phyloP scores from a whole-genome alignment of 2,329 filamentous ascomycete genomes.

The Fusarium guadeloupense region DNA sequence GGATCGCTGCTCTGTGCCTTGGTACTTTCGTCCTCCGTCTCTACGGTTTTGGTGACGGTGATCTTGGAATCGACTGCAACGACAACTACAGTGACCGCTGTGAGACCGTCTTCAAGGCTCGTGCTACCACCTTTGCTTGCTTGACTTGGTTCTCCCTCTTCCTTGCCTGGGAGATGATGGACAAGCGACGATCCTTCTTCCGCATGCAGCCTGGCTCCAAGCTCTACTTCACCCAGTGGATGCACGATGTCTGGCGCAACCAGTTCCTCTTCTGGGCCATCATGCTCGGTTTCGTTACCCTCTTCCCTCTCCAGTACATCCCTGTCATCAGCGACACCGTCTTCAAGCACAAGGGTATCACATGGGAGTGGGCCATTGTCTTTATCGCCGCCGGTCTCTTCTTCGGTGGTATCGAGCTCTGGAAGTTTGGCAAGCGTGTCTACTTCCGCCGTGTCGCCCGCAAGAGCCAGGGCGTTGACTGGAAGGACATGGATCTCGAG shows the following conservation, averaged over 20 bases:
- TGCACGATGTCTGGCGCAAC: conserved; percentile 74
- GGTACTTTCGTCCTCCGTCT: conserved; percentile 70
- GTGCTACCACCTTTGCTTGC: conserved; percentile 77
- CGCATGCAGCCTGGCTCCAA: conserved; percentile 72
- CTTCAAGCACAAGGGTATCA: conserved; percentile 69
- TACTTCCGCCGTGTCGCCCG: conserved; percentile 46
- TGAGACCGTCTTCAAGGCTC: conserved; percentile 73
- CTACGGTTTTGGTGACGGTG: conserved; percentile 69
- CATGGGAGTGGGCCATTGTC: conserved; percentile 71
- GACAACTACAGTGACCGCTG: conserved; percentile 63
- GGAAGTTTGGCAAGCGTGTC: conserved; percentile 67
- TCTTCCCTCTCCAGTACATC: conserved; percentile 66
- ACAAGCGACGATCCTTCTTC: conserved; percentile 78
- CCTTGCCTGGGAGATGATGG: conserved; percentile 81
- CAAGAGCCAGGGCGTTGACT: conserved; percentile 41
- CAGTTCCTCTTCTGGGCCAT: conserved; percentile 76
- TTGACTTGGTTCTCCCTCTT: conserved; percentile 81
- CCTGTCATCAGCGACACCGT: conserved; percentile 67
- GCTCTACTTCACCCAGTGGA: conserved; percentile 72
- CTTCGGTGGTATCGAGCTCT: conserved; percentile 66
- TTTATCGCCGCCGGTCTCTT: conserved; percentile 64
- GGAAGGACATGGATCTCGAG: conserved; percentile 53
- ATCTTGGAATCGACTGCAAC: conserved; percentile 70
- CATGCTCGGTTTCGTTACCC: conserved; percentile 56
- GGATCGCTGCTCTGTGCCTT: conserved; percentile 72